A percentile compares a stretch with the other conserved stretches of the same genome.
Evolutionary conservation across 2,329 filamentous ascomycete species (phyloP).

Genomic region (Penicillium sp.): DNA sequence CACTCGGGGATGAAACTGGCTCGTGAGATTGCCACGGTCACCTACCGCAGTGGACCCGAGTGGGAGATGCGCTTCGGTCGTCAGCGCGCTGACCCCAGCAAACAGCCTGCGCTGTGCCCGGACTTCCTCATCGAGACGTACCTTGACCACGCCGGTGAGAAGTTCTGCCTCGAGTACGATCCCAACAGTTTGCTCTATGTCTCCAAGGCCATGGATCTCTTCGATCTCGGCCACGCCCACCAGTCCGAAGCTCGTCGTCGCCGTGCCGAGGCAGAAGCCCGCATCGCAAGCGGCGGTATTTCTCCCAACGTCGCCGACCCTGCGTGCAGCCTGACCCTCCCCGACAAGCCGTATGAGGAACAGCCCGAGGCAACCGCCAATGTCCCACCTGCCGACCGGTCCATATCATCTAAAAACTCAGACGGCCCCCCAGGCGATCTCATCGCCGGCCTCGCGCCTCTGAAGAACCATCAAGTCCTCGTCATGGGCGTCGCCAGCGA

Average conservation of each 20-base stretch:
- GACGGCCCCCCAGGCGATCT: slow-evolving; percentile 71
- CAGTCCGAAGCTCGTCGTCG: slow-evolving; percentile 63
- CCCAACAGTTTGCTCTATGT: slow-evolving; percentile 94
- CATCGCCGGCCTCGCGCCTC: slow-evolving; percentile 66
- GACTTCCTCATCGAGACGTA: slow-evolving; percentile 99
- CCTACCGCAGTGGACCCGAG: slow-evolving; percentile 92
- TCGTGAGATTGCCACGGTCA: slow-evolving; percentile 94
- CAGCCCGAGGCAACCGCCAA: slow-evolving; percentile 59
- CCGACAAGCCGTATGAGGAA: slow-evolving; percentile 81
- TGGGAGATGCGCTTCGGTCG: slow-evolving; percentile 96
- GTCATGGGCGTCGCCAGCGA: slow-evolving; percentile 95
- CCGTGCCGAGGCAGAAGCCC: slow-evolving; percentile 59
- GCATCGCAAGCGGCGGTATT: slow-evolving; percentile 52
- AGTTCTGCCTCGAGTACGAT: slow-evolving; percentile 96
- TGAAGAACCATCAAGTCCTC: slow-evolving; percentile 76
- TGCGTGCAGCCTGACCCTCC: slow-evolving; percentile 76
- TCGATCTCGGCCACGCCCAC: slow-evolving; percentile 76
- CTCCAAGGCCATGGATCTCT: slow-evolving; percentile 98
- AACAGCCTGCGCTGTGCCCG: slow-evolving; percentile 88
- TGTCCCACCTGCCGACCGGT: slow-evolving; percentile 32
- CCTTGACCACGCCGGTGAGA: slow-evolving; percentile 95
- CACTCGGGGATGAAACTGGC: slow-evolving; percentile 98
- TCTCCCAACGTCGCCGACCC: slow-evolving; percentile 41
- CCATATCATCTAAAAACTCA: slow-evolving; percentile 17
- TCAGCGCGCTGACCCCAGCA: slow-evolving; percentile 77